Evolutionary conservation across 805 yeast genomes (phyloP).

Genomic region (Metschnikowia drakensbergensis): DNA sequence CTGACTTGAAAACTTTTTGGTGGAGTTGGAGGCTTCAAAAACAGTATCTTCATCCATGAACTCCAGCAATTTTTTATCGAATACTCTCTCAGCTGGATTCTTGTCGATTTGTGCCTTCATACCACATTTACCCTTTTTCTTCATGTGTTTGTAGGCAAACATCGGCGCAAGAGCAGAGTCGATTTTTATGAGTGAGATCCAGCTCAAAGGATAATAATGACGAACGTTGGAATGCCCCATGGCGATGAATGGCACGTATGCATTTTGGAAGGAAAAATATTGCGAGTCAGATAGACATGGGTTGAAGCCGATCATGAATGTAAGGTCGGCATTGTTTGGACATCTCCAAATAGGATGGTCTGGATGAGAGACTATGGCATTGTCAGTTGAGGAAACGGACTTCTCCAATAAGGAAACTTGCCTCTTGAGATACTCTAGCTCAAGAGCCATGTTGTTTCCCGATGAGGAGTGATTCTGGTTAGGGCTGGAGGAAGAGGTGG

Average conservation of each 20-base stretch:
- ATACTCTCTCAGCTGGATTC: constrained; percentile 13
- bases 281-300: constrained; percentile 23
- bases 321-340: constrained; percentile 3
- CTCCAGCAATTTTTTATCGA: constrained; percentile 9
- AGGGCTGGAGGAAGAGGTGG: not conserved
- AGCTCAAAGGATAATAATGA: constrained; percentile 15
- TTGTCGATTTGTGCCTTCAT: not conserved
- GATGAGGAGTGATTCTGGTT: not conserved
- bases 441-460: constrained; percentile 13
- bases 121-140: not conserved
- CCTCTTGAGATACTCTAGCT: constrained; percentile 19
- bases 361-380: not conserved
- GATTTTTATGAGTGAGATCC: constrained; percentile 16
- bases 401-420: constrained; percentile 20
- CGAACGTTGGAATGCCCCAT: constrained; percentile 10
- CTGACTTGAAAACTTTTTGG: constrained; percentile 3
- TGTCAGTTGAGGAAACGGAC: constrained; percentile 10
- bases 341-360: constrained; percentile 7
- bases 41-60: constrained; percentile 10
- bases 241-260: constrained; percentile 19
- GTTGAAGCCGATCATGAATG: constrained; percentile 12
- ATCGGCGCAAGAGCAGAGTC: constrained; percentile 18
- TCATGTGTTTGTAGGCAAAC: constrained; percentile 16
- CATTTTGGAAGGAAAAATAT: constrained; percentile 33
- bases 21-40: constrained; percentile 5